phyloP scores from a whole-genome alignment of 345 rosid species.

The Durio zibethinus region DNA sequence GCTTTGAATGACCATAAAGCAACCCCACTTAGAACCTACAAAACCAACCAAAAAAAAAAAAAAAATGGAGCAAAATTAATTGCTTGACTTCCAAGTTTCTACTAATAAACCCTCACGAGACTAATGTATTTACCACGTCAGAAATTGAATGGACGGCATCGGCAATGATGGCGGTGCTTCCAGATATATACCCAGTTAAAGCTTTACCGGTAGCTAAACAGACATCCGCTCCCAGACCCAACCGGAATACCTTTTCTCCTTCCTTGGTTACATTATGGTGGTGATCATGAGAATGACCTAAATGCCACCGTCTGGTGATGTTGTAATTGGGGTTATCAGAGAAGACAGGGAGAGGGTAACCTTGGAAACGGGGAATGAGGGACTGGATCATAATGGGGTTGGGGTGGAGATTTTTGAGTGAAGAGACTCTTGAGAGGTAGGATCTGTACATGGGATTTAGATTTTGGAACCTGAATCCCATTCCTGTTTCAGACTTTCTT shows the following conservation, averaged over 20 bases:
- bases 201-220: constrained; percentile 63
- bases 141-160: constrained; percentile 73
- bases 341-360: constrained; percentile 6
- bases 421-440: constrained; percentile 32
- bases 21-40: constrained; percentile 85
- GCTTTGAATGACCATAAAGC: constrained; percentile 83
- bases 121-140: constrained; percentile 48
- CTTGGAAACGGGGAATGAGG: constrained; percentile 25
- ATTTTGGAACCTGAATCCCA: constrained; percentile 50
- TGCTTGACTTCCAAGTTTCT: background rate
- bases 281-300: constrained; percentile 53
- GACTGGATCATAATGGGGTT: constrained; percentile 12
- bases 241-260: constrained; percentile 69
- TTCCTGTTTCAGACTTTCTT: background rate
- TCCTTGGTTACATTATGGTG: constrained; percentile 32
- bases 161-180: constrained; percentile 66
- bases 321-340: constrained; percentile 23
- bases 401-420: constrained; percentile 17
- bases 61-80: background rate
- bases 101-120: background rate
- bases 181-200: constrained; percentile 54
- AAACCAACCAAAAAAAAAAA: background rate
- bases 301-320: constrained; percentile 64
- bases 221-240: constrained; percentile 67
- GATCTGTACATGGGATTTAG: constrained; percentile 40